A percentile compares a stretch with the other conserved stretches of the same genome.
phyloP scores from a whole-genome alignment of 352 stramenopile genomes.

The Pythium diclinum region DNA sequence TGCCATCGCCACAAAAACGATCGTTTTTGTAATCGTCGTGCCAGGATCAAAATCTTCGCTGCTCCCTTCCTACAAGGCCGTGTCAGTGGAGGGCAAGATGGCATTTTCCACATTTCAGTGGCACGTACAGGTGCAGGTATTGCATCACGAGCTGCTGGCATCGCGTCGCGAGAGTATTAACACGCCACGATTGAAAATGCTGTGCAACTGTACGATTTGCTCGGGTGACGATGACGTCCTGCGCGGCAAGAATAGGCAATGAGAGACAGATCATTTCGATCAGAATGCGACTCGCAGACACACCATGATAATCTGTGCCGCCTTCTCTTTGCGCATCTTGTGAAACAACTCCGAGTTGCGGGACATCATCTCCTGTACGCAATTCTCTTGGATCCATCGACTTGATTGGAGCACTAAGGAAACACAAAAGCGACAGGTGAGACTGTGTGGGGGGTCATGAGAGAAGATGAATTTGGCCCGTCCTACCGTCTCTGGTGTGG shows the following conservation, averaged over 20 bases:
- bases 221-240: slow-evolving; percentile 4
- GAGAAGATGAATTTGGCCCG: background rate
- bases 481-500: background rate
- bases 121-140: slow-evolving; percentile 51
- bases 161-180: slow-evolving; percentile 18
- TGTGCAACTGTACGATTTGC: background rate
- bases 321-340: slow-evolving; percentile 37
- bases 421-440: background rate
- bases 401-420: slow-evolving; percentile 18
- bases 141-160: slow-evolving; percentile 28
- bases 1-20: slow-evolving; percentile 33
- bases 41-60: slow-evolving; percentile 34
- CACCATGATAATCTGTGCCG: slow-evolving; percentile 40
- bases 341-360: slow-evolving; percentile 16
- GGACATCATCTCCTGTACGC: slow-evolving; percentile 38
- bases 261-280: background rate
- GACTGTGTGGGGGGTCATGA: background rate
- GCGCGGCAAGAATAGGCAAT: background rate
- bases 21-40: slow-evolving; percentile 29
- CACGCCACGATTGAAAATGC: slow-evolving; percentile 33
- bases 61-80: slow-evolving; percentile 40
- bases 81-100: background rate
- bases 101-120: background rate
- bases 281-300: background rate
- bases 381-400: slow-evolving; percentile 51